Base-by-base conservation (phyloP, 2,329 filamentous ascomycete species). In the Trichophyton mentagrophytes region DNA sequence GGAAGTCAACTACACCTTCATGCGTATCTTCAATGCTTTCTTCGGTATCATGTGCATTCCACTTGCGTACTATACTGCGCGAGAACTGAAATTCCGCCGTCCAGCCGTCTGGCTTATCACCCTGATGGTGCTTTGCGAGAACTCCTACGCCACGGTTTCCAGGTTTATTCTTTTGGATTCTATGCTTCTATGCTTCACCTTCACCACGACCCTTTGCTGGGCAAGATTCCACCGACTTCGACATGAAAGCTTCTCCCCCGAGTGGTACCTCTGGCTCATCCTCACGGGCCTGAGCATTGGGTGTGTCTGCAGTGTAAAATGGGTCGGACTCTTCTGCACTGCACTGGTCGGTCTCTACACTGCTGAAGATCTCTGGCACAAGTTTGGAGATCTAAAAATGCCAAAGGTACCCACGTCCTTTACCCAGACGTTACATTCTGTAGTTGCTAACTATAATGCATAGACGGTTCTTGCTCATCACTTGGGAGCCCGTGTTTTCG, bases 71-170 rank as follows among this genome's bases (percentile, higher is more conserved):
- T 97, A 84, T 74, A 99, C 93, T 42, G 92, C 92, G 38, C 88
- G 87, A 69, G 91, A 96, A 75, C 79, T 99, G 69, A 88, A 90
- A 71, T 86, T 97, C 71, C 86, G 85, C 71, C 85, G 88, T 66
- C 86, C 90, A 47, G 88, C 91, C 57, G 89, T 96, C 67, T 99
- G 93, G 93, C 81, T 99, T 61, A 86, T 97, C 62, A 93, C 91
- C 20, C 79, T 97, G 68, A 96, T 96, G 89, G 91, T 99, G 51
- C 84, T 99, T 47, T 99, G 90, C 79, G 93, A 99, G 76, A 99
- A 99, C 80, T 97, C 93, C 58, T 99, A 97, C 78, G 96, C 93
- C 57, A 97, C 95, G 36, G 99, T 99, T 75, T 96, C 91, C 76
- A 85, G 93, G 63, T 99, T 99, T 73, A 97, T 99, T 69, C 85